phyloP scores from a whole-genome alignment of 306 rosid genomes.

The Quercus glauca region DNA sequence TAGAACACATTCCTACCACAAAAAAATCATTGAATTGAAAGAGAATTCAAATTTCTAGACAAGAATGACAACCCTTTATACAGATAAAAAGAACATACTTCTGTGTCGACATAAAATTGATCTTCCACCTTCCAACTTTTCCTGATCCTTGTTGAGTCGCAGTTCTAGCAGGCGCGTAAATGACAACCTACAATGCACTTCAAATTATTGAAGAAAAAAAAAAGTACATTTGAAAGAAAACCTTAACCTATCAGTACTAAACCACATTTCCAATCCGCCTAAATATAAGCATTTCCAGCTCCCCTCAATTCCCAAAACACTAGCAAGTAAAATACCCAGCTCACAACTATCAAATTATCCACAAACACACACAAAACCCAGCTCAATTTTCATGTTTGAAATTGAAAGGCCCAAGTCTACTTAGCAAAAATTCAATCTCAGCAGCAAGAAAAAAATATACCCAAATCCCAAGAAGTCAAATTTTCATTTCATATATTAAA shows the following conservation, averaged over 20 bases:
- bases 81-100: constrained; percentile 48
- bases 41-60: constrained; percentile 6
- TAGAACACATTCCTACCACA: not conserved
- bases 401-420: not conserved
- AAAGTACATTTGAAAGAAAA: not conserved
- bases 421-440: not conserved
- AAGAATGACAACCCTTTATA: not conserved
- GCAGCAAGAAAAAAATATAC: too few species aligned
- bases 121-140: constrained; percentile 89
- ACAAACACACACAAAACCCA: too few species aligned
- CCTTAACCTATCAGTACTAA: not conserved
- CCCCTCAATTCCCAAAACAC: not conserved
- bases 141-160: constrained; percentile 99
- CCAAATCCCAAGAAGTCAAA: not conserved
- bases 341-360: not conserved
- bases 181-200: constrained; percentile 60
- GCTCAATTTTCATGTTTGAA: not conserved
- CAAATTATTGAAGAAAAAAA: not conserved
- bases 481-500: not conserved
- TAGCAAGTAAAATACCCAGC: not conserved
- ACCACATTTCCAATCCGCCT: not conserved
- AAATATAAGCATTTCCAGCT: not conserved
- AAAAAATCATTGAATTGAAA: not conserved
- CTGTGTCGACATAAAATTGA: constrained; percentile 90
- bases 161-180: constrained; percentile 96